These are phyloP conservation scores for Jatropha curcas DNA, from an alignment of 345 rosid genomes.

Conservation along the genomic window DNA sequence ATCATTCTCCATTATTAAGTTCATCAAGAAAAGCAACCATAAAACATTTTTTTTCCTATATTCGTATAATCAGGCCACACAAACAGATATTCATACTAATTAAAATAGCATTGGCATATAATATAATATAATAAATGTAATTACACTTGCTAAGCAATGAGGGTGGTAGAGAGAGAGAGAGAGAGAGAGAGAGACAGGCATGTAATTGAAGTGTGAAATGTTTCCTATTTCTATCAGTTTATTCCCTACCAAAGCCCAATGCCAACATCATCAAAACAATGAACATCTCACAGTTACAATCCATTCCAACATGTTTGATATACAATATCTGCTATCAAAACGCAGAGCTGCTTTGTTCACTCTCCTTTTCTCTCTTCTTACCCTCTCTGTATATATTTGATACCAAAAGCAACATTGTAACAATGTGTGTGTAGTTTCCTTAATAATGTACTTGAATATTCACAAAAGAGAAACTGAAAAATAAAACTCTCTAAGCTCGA, in stretches of 20 bases:
- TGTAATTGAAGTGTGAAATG: not conserved
- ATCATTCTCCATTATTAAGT: no score
- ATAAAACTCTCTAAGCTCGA: not conserved
- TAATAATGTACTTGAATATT: constrained; percentile 7
- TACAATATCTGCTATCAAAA: constrained; percentile 23
- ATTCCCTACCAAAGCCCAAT: constrained; percentile 12
- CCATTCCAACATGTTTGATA: constrained; percentile 15
- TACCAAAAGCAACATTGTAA: constrained; percentile 8
- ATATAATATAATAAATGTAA: no score
- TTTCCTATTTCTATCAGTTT: constrained; percentile 6
- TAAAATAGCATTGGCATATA: no score
- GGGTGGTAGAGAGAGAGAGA: no score
- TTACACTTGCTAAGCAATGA: no score
- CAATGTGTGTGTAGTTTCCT: constrained; percentile 1
- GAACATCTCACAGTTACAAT: constrained; percentile 16
- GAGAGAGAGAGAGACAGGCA: no score
- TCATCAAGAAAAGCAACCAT: no score
- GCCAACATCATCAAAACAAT: constrained; percentile 8
- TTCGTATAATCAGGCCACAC: no score
- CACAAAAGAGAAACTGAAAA: no score
- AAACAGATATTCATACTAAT: no score
- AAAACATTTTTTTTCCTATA: no score
- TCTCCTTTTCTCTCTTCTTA: not conserved
- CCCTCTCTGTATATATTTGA: not conserved
- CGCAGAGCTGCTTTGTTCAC: constrained; percentile 3